Base-by-base conservation (phyloP, 2,329 filamentous ascomycete species). In the Neopestalotiopsis rosae region DNA sequence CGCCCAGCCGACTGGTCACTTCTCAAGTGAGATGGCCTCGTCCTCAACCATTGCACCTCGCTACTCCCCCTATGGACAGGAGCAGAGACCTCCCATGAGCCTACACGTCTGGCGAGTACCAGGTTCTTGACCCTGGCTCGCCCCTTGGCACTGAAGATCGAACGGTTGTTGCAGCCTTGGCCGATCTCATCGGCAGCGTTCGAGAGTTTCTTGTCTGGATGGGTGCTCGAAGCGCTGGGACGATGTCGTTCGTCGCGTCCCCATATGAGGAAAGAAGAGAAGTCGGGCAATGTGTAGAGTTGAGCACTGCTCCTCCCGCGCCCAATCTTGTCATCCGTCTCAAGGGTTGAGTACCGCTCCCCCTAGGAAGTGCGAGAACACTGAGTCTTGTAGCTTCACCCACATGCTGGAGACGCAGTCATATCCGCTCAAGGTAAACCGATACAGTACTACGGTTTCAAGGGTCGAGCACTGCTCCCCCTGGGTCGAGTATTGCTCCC, bases 141-240 rank as follows among this genome's bases (percentile, higher is more conserved):
- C 88, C 97, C 3, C 87, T 99, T 38, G 97, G 94, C 81, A 89
- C 90, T 34, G 88, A 89, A 71, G 89, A 96, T 74, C 88, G 94
- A 66, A 88, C 87, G 24, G 88, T 98, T 34, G 87, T 98, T 67
- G 96, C 95, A 30, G 91, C 89, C 20, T 88, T 98, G n/a, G 87
- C 90, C 4, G 95, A 98, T 76, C 93, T 94, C 5, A 88, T 98
- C 42, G 96, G 95, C 61, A 89, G 93, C 76, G 94, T 98, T 3
- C 88, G 94, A 71, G 91, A 94, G 73, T 24, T 24, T 24, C 24
- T 24, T 24, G 24, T 24, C 24, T 24, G 24, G 1, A 2, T 24
- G 24, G 24, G 24, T 24, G 24, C 24, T 24, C 24, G 24, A 24
- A 24, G 24, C 24, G 24, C 24, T 24, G 24, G 24, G 24, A 24